Evolutionary conservation across 2,329 filamentous ascomycete genomes (phyloP).

Genomic region (Neofusicoccum parvum): DNA sequence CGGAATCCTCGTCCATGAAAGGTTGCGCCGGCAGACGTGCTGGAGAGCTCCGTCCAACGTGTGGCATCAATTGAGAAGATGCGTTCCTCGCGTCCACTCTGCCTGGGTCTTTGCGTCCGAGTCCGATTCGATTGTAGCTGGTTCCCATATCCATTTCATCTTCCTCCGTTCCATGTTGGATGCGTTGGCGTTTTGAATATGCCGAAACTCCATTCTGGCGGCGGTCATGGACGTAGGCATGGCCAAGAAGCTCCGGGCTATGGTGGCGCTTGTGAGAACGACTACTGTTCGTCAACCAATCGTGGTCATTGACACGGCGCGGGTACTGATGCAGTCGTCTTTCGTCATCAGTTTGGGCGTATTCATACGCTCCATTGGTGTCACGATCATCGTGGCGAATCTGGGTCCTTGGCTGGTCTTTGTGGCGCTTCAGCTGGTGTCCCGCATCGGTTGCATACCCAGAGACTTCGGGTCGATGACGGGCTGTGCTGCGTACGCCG

Average conservation of each 20-base stretch:
- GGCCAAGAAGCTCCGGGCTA: not conserved
- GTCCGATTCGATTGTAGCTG: not conserved
- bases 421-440: not conserved
- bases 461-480: not conserved
- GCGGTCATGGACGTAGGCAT: not conserved
- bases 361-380: no score
- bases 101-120: not conserved
- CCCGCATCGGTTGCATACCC: not conserved
- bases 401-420: not conserved
- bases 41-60: not conserved
- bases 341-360: not conserved
- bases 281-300: not conserved
- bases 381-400: not conserved
- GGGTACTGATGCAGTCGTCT: no score
- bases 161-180: not conserved
- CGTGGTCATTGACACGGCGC: not conserved
- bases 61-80: not conserved
- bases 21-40: not conserved
- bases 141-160: not conserved
- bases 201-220: no score
- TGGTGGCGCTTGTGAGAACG: not conserved
- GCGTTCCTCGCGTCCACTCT: not conserved
- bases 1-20: conserved; percentile 10
- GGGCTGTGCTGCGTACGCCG: no score
- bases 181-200: not conserved